phyloP scores from a whole-genome alignment of 148 eudicot genomes.

The Spergularia bocconei region DNA sequence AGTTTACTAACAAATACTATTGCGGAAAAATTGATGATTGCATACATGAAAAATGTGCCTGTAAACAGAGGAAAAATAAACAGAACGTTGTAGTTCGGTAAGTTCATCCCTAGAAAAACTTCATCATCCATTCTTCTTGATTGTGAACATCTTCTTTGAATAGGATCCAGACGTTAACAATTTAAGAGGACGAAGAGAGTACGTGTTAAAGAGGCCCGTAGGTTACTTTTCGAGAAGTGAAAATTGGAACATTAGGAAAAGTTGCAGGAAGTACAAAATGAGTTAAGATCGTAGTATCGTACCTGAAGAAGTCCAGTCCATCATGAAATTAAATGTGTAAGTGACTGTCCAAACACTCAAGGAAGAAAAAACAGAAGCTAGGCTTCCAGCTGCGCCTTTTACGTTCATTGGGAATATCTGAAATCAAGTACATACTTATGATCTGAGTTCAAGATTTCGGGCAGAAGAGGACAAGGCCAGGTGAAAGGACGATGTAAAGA shows the following conservation, averaged over 20 bases:
- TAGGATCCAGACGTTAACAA: no score
- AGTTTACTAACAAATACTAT: constrained; percentile 25
- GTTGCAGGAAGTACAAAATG: no score
- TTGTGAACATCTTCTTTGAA: no score
- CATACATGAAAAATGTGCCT: constrained; percentile 40
- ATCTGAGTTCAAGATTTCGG: neutral
- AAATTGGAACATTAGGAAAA: no score
- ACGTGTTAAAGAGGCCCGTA: no score
- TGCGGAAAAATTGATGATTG: constrained; percentile 11
- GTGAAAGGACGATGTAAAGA: neutral
- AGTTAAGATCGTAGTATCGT: no score
- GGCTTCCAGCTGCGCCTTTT: constrained; percentile 44
- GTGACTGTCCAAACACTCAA: constrained; percentile 32
- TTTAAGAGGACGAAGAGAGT: no score
- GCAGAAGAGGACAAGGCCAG: neutral
- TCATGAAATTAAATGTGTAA: constrained; percentile 37
- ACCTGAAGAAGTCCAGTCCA: constrained; percentile 50
- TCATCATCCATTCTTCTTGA: no score
- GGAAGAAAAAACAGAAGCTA: constrained; percentile 23
- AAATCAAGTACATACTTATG: neutral
- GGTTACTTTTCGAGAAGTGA: no score
- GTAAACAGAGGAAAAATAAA: neutral
- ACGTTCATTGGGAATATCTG: constrained; percentile 43
- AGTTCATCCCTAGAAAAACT: no score
- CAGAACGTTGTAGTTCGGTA: no score